These are phyloP conservation scores for Ophiostoma sp. DNA, from an alignment of 2,329 filamentous ascomycete species.

Conservation along the genomic window DNA sequence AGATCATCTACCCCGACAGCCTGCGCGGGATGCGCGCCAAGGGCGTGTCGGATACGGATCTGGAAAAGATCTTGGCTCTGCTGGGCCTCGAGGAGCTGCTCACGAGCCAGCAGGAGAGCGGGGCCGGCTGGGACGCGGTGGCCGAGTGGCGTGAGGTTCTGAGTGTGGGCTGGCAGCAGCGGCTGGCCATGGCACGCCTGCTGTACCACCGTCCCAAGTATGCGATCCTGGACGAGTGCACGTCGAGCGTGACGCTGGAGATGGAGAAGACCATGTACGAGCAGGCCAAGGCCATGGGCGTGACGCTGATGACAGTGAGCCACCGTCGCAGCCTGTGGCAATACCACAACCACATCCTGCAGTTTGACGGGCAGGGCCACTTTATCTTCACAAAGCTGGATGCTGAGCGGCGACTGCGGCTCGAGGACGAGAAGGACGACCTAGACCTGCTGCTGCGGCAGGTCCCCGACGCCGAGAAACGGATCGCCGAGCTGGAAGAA, in stretches of 20 bases:
- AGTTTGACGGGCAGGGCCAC: conserved; percentile 91
- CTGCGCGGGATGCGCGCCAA: conserved; percentile 81
- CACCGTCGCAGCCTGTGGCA: conserved; percentile 91
- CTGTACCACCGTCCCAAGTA: conserved; percentile 93
- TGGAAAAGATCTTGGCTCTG: conserved; percentile 67
- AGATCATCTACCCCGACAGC: conserved; percentile 93
- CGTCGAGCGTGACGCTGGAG: conserved; percentile 87
- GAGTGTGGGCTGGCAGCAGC: conserved; percentile 87
- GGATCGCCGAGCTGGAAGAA: conserved; percentile 71
- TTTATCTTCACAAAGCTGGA: conserved; percentile 88
- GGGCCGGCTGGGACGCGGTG: conserved; percentile 80
- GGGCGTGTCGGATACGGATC: conserved; percentile 73
- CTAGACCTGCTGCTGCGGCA: conserved; percentile 78
- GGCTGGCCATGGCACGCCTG: conserved; percentile 89
- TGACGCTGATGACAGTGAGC: conserved; percentile 94
- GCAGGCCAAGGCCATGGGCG: conserved; percentile 81
- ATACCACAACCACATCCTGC: conserved; percentile 88
- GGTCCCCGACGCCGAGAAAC: conserved; percentile 80
- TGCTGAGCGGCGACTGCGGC: conserved; percentile 72
- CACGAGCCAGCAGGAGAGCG: conserved; percentile 51
- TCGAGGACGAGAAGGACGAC: conserved; percentile 97
- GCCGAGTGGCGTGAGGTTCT: conserved; percentile 96
- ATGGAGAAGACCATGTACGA: conserved; percentile 97
- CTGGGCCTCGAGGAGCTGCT: conserved; percentile 82
- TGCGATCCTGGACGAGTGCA: conserved; percentile 96